Base-by-base conservation (phyloP, 495 filamentous ascomycete species). In the Cetradonia linearis region DNA sequence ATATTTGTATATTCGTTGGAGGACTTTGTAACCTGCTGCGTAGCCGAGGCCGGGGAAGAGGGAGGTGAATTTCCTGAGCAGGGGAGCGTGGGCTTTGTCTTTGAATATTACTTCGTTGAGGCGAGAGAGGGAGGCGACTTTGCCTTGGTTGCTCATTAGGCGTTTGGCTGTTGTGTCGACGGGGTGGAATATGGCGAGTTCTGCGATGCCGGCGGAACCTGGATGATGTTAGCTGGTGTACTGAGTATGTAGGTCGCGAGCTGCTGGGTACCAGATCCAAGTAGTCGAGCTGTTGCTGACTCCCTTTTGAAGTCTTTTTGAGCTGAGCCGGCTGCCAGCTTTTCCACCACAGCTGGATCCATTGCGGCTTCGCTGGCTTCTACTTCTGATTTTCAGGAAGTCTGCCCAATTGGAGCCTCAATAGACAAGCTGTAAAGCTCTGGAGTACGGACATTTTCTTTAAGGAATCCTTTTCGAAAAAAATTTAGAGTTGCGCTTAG, bases 81-180 rank as follows among this genome's bases (percentile, higher is more conserved):
- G 63, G 46, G 86, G 62, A 13, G 87, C 89, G 62, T 75, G 70
- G 64, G 91, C 89, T 71, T 88, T 86, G 63, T 96, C 88, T 74
- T 85, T 93, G 79, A 99, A 97, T 70, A 99, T 86, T 72, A 97
- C 88, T 62, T 82, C 73, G 71, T 96, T 96, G 64, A 97, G 77
- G 65, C 83, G 79, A 20, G 77, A 59, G 18, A 73, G 49, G 31
- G 76, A 80, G 55, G 78, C 72, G 67, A 89, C 87, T 74, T 78
- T 83, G 66, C 81, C 81, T 69, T 95, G 86, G 73, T 99, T 97
- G 84, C 90, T 95, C 93, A 99, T 99, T 75, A 99, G 83, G 50
- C 93, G 88, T 79, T 99, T 99, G 52, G 93, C 91, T 60, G 89
- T 95, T 46, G 93, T 99, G 73, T 99, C 93, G 73, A 99, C 91